phyloP scores from a whole-genome alignment of 371 early-diverging fungal genomes.

The Rhizomucor miehei region DNA sequence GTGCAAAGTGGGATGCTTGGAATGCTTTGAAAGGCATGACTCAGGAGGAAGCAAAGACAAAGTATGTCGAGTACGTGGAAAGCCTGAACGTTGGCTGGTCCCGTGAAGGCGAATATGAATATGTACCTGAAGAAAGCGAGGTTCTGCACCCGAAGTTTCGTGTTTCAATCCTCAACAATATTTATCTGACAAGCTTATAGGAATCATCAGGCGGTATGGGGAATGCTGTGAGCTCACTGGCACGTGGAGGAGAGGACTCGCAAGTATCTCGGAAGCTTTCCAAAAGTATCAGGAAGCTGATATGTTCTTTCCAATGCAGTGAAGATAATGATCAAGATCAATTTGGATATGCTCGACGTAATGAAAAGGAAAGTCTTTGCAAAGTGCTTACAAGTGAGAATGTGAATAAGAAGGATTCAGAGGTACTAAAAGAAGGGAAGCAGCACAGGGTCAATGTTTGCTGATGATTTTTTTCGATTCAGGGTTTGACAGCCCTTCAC shows the following conservation, averaged over 20 bases:
- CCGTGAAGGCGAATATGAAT: conserved; percentile 33
- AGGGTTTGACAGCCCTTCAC: conserved; percentile 44
- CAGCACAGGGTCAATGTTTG: neutral
- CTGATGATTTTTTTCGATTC: neutral
- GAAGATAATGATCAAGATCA: conserved; percentile 24
- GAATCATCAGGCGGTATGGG: conserved; percentile 5
- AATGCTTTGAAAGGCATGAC: conserved; percentile 25
- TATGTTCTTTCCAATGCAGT: conserved; percentile 5
- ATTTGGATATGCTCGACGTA: conserved; percentile 30
- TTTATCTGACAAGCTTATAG: neutral
- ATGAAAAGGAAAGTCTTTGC: conserved; percentile 13
- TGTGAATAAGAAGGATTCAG: conserved; percentile 24
- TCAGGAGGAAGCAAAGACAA: conserved; percentile 22
- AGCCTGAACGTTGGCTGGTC: conserved; percentile 39
- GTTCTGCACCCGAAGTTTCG: no score
- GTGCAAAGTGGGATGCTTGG: conserved; percentile 57
- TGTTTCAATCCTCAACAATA: no score
- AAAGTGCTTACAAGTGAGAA: conserved; percentile 2
- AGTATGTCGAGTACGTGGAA: conserved; percentile 35
- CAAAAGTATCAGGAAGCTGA: neutral
- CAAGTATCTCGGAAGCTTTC: conserved; percentile 1
- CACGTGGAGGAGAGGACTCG: conserved; percentile 17
- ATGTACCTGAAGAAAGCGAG: conserved; percentile 4
- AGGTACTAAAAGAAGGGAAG: conserved; percentile 8
- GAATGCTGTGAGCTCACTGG: conserved; percentile 30